A percentile compares a stretch with the other conserved stretches of the same genome.
Conservation (phyloP, 352 stramenopile species). For the Phytophthora colocasiae region DNA sequence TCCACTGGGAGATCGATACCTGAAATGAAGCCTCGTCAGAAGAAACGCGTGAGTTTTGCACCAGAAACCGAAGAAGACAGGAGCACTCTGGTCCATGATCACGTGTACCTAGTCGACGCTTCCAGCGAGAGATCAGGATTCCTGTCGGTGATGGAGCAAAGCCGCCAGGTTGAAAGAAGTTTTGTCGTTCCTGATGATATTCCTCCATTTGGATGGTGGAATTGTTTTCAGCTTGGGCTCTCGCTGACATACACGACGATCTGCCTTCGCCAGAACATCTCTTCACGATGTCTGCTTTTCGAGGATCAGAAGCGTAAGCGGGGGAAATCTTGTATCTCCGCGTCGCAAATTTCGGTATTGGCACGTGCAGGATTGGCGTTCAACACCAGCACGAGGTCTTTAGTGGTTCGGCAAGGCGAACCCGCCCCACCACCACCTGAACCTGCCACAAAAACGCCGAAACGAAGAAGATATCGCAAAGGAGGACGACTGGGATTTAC, state of each 20-base stretch:
- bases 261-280: constrained; percentile 62
- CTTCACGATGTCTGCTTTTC: constrained; percentile 40
- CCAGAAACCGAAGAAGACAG: constrained; percentile 16
- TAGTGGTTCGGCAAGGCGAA: constrained; percentile 40
- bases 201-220: constrained; percentile 51
- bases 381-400: constrained; percentile 45
- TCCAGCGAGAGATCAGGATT: constrained; percentile 7
- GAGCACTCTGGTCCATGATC: constrained; percentile 21
- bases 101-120: constrained; percentile 27
- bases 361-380: constrained; percentile 48
- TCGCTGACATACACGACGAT: constrained; percentile 57
- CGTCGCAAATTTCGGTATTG: constrained; percentile 38
- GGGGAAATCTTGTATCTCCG: constrained; percentile 23
- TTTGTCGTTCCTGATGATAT: constrained; percentile 51
- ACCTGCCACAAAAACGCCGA: constrained; percentile 15
- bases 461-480: constrained; percentile 13
- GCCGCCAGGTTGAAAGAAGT: constrained; percentile 55
- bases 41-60: constrained; percentile 34
- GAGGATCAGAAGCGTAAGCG: constrained; percentile 31
- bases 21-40: constrained; percentile 10
- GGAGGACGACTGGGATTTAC: constrained; percentile 6
- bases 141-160: constrained; percentile 37
- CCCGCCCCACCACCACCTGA: constrained; percentile 1
- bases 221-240: constrained; percentile 59
- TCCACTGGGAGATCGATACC: not conserved